phyloP scores from a whole-genome alignment of 2,329 filamentous ascomycete genomes.

The Fusarium xylarioides region DNA sequence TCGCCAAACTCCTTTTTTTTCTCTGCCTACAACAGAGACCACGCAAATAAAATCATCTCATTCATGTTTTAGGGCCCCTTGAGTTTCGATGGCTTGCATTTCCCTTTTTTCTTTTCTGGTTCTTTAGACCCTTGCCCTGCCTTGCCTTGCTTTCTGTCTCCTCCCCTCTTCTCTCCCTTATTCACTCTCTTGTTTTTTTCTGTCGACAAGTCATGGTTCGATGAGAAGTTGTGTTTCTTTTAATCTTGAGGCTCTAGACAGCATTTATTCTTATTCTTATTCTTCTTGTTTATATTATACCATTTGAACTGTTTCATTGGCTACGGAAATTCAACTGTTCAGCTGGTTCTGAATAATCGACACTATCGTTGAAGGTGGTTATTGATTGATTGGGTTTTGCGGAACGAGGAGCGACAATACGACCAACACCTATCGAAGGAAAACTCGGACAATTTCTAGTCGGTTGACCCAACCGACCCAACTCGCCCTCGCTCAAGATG shows the following conservation, averaged over 20 bases:
- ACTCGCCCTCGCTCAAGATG: conserved; percentile 35
- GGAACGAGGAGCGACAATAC: not conserved
- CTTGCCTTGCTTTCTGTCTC: conserved; percentile 8
- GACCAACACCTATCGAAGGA: not conserved
- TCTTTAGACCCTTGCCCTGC: conserved; percentile 16
- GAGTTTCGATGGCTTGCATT: conserved; percentile 9
- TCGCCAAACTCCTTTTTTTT: conserved; percentile 29
- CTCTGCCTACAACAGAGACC: not conserved
- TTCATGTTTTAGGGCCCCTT: conserved; percentile 11
- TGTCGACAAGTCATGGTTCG: not conserved
- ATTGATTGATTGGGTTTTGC: not conserved
- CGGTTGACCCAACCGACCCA: not conserved
- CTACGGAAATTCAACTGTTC: conserved; percentile 8
- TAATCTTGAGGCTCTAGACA: conserved; percentile 38
- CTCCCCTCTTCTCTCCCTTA: not conserved
- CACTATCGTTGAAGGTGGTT: not conserved
- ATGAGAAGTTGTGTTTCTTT: conserved; percentile 39
- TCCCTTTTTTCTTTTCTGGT: not conserved
- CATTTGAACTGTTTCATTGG: conserved; percentile 1
- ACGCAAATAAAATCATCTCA: conserved; percentile 27
- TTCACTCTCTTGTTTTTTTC: conserved; percentile 2
- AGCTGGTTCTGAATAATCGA: conserved; percentile 37
- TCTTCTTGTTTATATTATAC: conserved; percentile 41
- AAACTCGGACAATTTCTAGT: not conserved
- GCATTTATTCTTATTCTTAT: conserved; percentile 43